phyloP scores from a whole-genome alignment of 2,329 filamentous ascomycete species.

The Cercospora zeina region DNA sequence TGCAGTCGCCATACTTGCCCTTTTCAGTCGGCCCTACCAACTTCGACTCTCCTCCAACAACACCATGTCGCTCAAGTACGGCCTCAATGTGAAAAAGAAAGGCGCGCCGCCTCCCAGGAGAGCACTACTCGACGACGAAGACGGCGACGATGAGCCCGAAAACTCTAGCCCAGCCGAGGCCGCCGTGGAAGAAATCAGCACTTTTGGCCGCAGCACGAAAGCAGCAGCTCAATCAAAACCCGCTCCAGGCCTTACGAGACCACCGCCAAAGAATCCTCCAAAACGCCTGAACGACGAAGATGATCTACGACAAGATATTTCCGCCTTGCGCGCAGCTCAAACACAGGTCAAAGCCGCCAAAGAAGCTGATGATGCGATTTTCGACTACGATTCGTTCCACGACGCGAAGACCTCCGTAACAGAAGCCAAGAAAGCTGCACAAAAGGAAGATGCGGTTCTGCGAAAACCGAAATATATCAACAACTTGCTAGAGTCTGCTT shows the following conservation, averaged over 20 bases:
- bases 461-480: conserved; percentile 77
- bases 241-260: conserved; percentile 37
- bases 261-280: conserved; percentile 45
- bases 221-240: conserved; percentile 25
- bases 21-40: conserved; percentile 3
- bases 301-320: conserved; percentile 59
- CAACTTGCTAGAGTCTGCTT: conserved; percentile 69
- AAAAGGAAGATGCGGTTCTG: conserved; percentile 56
- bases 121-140: conserved; percentile 33
- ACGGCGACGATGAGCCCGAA: conserved; percentile 32
- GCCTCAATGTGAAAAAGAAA: conserved; percentile 41
- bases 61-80: conserved; percentile 42
- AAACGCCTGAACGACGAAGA: conserved; percentile 40
- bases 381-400: conserved; percentile 83
- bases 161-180: conserved; percentile 40
- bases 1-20: conserved; percentile 9
- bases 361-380: conserved; percentile 70
- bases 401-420: conserved; percentile 65
- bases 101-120: conserved; percentile 28
- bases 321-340: conserved; percentile 57
- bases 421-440: conserved; percentile 58
- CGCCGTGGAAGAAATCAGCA: conserved; percentile 57
- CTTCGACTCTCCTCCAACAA: conserved; percentile 13
- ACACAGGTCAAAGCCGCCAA: conserved; percentile 66
- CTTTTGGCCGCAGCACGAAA: conserved; percentile 52